Percentiles rank a stretch among this genome's conserved stretches.
phyloP scores from a whole-genome alignment of 331 rosid genomes.

The Cucumis variabilis region DNA sequence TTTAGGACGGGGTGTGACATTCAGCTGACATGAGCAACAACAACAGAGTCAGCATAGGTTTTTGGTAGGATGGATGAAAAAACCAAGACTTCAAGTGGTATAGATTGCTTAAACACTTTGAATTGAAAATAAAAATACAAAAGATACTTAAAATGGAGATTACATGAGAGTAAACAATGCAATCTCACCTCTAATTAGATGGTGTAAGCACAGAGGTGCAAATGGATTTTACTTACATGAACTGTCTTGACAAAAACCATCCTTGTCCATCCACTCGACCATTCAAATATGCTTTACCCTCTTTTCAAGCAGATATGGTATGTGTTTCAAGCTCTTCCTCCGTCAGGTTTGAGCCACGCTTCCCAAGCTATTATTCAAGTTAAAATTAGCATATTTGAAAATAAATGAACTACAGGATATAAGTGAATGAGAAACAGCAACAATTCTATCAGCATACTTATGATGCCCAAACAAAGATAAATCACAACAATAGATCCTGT shows the following conservation, averaged over 20 bases:
- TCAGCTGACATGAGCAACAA: conserved; percentile 67
- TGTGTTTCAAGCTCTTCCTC: conserved; percentile 99
- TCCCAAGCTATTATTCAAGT: conserved; percentile 77
- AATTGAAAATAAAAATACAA: neutral
- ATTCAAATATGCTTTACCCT: conserved; percentile 75
- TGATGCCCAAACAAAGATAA: conserved; percentile 21
- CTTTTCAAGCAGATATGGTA: conserved; percentile 99
- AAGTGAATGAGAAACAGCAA: neutral
- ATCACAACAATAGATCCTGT: conserved; percentile 1
- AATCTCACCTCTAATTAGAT: conserved; percentile 4
- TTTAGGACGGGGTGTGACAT: neutral
- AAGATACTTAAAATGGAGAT: neutral
- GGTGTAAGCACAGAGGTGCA: neutral
- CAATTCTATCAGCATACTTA: neutral
- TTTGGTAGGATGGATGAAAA: neutral
- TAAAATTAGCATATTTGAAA: conserved; percentile 37
- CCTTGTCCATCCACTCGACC: conserved; percentile 70
- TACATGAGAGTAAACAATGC: neutral
- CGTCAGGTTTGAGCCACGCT: conserved; percentile 91
- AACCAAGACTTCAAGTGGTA: neutral
- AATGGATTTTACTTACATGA: conserved; percentile 62
- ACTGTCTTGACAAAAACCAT: conserved; percentile 61
- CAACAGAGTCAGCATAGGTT: neutral
- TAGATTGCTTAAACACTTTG: neutral
- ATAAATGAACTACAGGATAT: conserved; percentile 25